Conservation (phyloP, 176 grass and related monocot genomes). For the Oryza brachyantha region DNA sequence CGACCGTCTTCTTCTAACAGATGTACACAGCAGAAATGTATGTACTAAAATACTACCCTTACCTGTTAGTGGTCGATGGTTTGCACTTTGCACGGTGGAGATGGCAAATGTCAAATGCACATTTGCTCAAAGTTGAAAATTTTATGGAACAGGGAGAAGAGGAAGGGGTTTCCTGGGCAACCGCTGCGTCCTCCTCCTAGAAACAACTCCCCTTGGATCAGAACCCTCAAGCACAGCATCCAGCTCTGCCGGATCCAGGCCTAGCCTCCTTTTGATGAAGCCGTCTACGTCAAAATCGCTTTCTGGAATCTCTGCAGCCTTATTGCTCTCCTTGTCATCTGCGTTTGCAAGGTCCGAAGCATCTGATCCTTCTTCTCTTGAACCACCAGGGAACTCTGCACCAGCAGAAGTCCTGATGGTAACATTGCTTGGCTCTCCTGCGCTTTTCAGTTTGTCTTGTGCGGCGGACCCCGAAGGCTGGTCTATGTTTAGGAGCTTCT, state of each 20-base stretch:
- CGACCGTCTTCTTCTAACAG: conserved; percentile 6
- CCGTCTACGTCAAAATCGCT: conserved; percentile 60
- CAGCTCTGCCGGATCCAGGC: conserved; percentile 52
- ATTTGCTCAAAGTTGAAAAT: neutral
- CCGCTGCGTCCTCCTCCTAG: conserved; percentile 45
- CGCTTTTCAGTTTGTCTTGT: conserved; percentile 30
- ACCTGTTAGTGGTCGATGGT: conserved; percentile 4
- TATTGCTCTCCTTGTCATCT: neutral
- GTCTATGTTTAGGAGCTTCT: conserved; percentile 73
- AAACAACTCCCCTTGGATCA: conserved; percentile 42
- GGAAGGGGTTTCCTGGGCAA: conserved; percentile 46
- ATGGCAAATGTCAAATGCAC: neutral
- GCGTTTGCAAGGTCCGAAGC: neutral
- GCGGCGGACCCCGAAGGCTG: conserved; percentile 28
- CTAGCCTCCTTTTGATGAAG: conserved; percentile 66
- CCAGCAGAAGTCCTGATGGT: conserved; percentile 5
- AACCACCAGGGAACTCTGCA: conserved; percentile 8
- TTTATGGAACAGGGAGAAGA: conserved; percentile 36
- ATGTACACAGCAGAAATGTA: conserved; percentile 12
- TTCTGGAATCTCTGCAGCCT: neutral
- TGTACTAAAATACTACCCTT: neutral
- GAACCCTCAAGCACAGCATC: conserved; percentile 51
- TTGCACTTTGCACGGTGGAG: neutral
- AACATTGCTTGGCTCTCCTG: conserved; percentile 13
- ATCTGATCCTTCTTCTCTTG: conserved; percentile 18